Evolutionary conservation across 441 rosid species (phyloP).

Genomic region (Gossypium davidsonii): DNA sequence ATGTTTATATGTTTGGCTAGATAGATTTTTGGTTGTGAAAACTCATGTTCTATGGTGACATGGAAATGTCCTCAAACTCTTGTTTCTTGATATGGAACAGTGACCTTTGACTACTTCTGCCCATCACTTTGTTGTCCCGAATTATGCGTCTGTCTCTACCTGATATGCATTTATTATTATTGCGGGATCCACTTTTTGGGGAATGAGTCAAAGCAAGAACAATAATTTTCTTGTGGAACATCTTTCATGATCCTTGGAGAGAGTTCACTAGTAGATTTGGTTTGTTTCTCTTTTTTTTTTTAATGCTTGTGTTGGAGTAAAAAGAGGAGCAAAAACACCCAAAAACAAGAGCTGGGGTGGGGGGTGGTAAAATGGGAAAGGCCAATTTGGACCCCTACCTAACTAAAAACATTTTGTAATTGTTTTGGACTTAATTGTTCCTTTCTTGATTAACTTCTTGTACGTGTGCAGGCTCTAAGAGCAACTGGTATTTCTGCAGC

Average conservation of each 20-base stretch:
- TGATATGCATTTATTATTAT: neutral
- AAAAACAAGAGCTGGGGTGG: neutral
- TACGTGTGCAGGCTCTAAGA: constrained; percentile 48
- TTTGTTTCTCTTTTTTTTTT: neutral
- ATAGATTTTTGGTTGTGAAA: neutral
- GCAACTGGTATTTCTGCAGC: constrained; percentile 51
- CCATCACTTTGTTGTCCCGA: neutral
- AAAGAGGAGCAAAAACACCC: neutral
- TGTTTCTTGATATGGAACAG: neutral
- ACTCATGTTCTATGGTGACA: neutral
- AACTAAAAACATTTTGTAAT: neutral
- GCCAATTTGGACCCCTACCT: neutral
- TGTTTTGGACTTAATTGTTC: neutral
- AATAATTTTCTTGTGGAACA: neutral
- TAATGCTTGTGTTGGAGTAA: neutral
- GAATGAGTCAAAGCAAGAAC: neutral
- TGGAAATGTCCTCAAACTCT: neutral
- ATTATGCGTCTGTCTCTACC: neutral
- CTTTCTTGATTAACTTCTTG: constrained; percentile 16
- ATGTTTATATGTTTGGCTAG: too few relatives aligned
- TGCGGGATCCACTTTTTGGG: neutral
- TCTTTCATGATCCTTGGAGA: neutral
- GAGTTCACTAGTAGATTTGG: neutral
- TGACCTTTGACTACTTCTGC: neutral
- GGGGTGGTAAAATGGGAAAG: neutral